Evolutionary conservation across 148 eudicot genomes (phyloP), one percentile per base, ranked within the genome.

Genomic region (Nepenthes mirabilis): DNA sequence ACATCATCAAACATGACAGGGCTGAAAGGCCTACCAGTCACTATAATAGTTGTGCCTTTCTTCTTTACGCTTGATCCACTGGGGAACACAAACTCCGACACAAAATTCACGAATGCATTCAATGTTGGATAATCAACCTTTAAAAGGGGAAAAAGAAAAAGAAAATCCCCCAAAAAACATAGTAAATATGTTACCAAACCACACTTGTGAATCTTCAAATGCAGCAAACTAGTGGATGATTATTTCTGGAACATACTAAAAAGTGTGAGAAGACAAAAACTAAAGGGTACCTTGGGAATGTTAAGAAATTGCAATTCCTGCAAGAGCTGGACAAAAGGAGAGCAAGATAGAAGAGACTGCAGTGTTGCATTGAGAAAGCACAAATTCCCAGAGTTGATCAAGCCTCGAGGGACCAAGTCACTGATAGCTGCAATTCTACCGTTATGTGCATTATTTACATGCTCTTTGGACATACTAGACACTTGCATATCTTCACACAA

Each of bases 291-390:
- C 97, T 84, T 71, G 9, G 85, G 77, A 64, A 91, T 82, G 59
- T 73, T 72, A 60, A 79, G 82, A 61, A 43, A 60, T 78, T 74
- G 81, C 71, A 91, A 66, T 37, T 82, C 88, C 64, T 83, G 93
- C 71, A 91, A 67, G 43, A 91, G 85, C 56, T 76, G 75, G 64
- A 91, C 74, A 76, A 91, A 91, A 14, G 90, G 97, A 60, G 97
- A 76, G 72, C 97, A 91, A 12, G 95, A 82, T 37, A 88, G 57
- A 64, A 91, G 88, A 68, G 97, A 93, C 72, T 91, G 97, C 62
- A 87, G 68, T 54, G 93, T 87, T 43, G 97, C 95, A 78, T 87
- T 91, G 1, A 88, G 77, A 73, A 91, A 91, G 79, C 97, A 91
- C 9, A 88, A 63, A 72, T 91, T 91, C 60, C 97, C 97, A 48